Conservation (phyloP, 225 moss, liverwort and hornwort genomes). For the Neckera pumila region DNA sequence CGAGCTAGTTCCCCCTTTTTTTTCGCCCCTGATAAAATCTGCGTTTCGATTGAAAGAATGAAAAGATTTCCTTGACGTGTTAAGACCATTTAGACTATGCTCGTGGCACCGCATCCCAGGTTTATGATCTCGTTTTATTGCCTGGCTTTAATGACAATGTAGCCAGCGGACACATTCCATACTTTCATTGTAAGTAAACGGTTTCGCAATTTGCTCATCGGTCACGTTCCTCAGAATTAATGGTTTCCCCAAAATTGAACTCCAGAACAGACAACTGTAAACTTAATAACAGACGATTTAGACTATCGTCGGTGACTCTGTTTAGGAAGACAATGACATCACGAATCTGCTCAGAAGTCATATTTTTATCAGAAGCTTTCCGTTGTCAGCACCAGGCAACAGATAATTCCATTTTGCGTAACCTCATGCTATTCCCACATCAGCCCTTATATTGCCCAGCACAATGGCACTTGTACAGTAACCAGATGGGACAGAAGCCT, state of each 20-base stretch:
- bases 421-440: too few relatives aligned
- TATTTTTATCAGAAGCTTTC: too few relatives aligned
- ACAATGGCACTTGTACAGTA: too few relatives aligned
- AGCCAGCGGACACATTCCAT: not conserved
- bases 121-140: too few relatives aligned
- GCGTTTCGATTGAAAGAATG: not conserved
- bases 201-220: not conserved
- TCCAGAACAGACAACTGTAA: rapidly evolving
- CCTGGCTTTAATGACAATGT: not conserved
- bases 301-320: rapidly evolving
- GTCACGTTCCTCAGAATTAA: too few relatives aligned
- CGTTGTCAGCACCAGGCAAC: too few relatives aligned
- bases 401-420: not conserved
- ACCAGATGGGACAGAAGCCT: too few relatives aligned
- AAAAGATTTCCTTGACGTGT: not conserved
- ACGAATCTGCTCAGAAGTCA: too few relatives aligned
- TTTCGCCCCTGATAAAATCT: not conserved
- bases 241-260: too few relatives aligned
- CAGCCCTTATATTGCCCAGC: not conserved
- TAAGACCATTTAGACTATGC: rapidly evolving
- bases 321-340: too few relatives aligned
- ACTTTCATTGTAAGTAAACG: rapidly evolving
- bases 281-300: too few relatives aligned
- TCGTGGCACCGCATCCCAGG: rapidly evolving
- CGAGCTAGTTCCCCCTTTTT: not conserved